Conservation (phyloP, 768 basidiomycete genomes). For the Amyloporia xantha region DNA sequence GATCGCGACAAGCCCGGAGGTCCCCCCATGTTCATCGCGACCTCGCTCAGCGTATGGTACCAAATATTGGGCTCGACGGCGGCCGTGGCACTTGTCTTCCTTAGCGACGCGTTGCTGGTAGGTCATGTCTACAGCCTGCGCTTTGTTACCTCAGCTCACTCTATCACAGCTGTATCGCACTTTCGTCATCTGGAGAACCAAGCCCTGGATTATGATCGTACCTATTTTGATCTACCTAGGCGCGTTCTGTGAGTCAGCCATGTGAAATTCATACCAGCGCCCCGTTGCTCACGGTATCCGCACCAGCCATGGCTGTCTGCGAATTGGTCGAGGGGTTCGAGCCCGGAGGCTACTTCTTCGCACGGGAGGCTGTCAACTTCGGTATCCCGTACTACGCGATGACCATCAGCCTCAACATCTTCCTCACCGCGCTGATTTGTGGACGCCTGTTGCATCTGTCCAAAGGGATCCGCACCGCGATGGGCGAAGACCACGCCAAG, state of each 20-base stretch:
- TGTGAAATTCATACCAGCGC: too few relatives aligned
- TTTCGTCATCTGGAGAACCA: slow-evolving; percentile 26
- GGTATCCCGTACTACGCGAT: slow-evolving; percentile 14
- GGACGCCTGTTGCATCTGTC: slow-evolving; percentile 13
- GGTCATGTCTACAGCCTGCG: neutral
- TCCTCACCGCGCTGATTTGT: slow-evolving; percentile 15
- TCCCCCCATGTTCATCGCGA: slow-evolving; percentile 15
- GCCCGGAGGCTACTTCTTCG: slow-evolving; percentile 15
- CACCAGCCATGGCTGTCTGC: slow-evolving; percentile 15
- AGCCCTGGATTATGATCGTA: slow-evolving; percentile 9
- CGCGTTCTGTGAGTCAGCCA: slow-evolving; percentile 10
- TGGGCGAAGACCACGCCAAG: slow-evolving; percentile 2
- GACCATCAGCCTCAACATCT: slow-evolving; percentile 13
- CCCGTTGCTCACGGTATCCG: too few relatives aligned
- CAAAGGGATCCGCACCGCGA: slow-evolving; percentile 1
- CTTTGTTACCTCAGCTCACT: neutral
- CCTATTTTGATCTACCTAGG: slow-evolving; percentile 15
- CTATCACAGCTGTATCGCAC: slow-evolving; percentile 35
- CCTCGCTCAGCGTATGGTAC: slow-evolving; percentile 17
- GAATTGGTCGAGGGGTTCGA: slow-evolving; percentile 10
- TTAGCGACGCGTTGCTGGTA: slow-evolving; percentile 24
- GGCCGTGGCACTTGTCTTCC: slow-evolving; percentile 16
- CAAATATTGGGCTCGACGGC: slow-evolving; percentile 20
- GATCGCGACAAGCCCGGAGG: slow-evolving; percentile 21
- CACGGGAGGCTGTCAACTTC: slow-evolving; percentile 8